Evolutionary conservation across 352 stramenopile species (phyloP).

Genomic region (Albugo laibachii): DNA sequence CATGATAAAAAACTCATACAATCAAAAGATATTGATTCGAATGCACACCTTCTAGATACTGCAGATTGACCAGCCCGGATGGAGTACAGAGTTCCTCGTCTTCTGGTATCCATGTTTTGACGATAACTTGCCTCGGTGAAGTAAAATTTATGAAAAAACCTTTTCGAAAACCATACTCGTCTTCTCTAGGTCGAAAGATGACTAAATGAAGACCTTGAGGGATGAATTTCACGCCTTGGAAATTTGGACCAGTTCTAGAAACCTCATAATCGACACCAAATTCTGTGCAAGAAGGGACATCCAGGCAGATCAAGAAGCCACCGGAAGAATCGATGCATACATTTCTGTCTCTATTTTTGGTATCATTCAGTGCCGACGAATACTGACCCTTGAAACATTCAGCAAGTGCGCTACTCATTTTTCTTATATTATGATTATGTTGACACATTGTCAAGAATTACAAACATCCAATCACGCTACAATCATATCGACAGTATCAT

Average conservation of each 20-base stretch:
- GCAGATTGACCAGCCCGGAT: constrained; percentile 31
- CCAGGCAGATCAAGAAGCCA: constrained; percentile 65
- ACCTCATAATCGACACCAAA: constrained; percentile 77
- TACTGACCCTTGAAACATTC: not conserved
- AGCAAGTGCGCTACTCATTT: not conserved
- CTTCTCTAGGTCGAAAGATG: constrained; percentile 50
- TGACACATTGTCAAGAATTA: constrained; percentile 1
- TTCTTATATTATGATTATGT: constrained; percentile 1
- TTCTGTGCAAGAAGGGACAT: constrained; percentile 54
- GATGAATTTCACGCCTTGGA: constrained; percentile 73
- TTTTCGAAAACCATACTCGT: constrained; percentile 64
- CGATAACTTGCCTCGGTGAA: constrained; percentile 34
- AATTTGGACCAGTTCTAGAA: constrained; percentile 56
- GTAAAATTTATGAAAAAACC: constrained; percentile 61
- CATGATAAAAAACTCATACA: not conserved
- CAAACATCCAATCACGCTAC: not conserved
- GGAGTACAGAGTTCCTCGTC: constrained; percentile 51
- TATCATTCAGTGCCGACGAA: not conserved
- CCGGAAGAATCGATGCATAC: constrained; percentile 10
- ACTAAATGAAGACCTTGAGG: constrained; percentile 66
- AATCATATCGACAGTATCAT: not conserved
- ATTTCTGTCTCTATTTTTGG: not conserved
- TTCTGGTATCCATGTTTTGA: constrained; percentile 53
- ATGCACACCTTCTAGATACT: constrained; percentile 34
- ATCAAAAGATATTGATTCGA: not conserved